Percentiles rank a stretch among this genome's conserved stretches.
These are phyloP conservation scores for Salix caprea DNA, from an alignment of 345 rosid species.

Conservation along the genomic window DNA sequence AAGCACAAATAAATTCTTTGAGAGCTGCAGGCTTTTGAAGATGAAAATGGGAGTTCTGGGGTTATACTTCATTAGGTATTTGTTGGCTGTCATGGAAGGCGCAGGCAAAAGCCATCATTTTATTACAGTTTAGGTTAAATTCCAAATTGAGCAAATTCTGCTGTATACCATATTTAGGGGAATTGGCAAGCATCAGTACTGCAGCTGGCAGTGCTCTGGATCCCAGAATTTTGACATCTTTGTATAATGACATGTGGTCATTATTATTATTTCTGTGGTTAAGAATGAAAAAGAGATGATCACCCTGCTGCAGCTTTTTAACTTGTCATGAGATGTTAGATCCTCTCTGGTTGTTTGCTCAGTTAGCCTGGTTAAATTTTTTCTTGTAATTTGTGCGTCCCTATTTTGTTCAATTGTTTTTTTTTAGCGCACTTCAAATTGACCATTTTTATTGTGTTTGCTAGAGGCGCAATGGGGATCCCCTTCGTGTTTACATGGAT, in stretches of 20 bases:
- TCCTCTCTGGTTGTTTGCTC: neutral
- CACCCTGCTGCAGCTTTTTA: neutral
- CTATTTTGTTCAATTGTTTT: neutral
- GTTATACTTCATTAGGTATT: no score
- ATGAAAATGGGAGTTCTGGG: neutral
- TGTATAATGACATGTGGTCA: neutral
- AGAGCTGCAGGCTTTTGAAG: neutral
- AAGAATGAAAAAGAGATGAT: neutral
- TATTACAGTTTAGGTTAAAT: neutral
- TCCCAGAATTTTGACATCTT: neutral
- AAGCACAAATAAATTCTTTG: neutral
- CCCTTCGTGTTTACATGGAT: slow-evolving; percentile 94
- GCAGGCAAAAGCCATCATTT: neutral
- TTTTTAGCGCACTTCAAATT: neutral
- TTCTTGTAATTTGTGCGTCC: neutral
- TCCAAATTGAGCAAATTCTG: neutral
- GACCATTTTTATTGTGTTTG: neutral
- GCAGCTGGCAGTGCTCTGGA: neutral
- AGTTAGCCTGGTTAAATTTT: neutral
- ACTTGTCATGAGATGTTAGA: neutral
- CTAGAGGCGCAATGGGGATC: slow-evolving; percentile 73
- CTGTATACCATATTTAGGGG: neutral
- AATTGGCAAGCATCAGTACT: neutral
- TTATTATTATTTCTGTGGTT: neutral
- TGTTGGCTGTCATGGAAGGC: neutral